These are phyloP conservation scores for Clarireedia paspali DNA, from an alignment of 2,329 filamentous ascomycete genomes.

Conservation along the genomic window DNA sequence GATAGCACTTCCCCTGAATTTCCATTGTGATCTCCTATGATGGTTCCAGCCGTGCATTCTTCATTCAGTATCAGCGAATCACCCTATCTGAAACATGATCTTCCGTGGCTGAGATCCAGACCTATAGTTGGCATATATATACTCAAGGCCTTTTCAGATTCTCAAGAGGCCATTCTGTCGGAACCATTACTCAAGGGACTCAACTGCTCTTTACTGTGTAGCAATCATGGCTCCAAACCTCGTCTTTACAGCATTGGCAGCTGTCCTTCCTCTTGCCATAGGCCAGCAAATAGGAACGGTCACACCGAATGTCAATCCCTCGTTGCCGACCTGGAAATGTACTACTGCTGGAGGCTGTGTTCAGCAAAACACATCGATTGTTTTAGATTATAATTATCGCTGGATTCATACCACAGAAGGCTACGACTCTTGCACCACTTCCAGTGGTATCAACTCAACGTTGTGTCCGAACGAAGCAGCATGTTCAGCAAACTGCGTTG, in stretches of 20 bases:
- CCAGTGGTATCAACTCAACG: conserved; percentile 32
- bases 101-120: too few species aligned
- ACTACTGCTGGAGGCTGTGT: conserved; percentile 33
- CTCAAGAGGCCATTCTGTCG: too few species aligned
- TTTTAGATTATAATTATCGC: conserved; percentile 36
- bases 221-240: neutral
- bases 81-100: too few species aligned
- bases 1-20: too few species aligned
- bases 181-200: too few species aligned
- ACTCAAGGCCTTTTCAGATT: too few species aligned
- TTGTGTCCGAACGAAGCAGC: conserved; percentile 42
- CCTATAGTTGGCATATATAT: too few species aligned
- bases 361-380: conserved; percentile 39
- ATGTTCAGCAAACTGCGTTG: conserved; percentile 47
- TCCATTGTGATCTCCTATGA: too few species aligned
- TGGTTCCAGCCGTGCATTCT: too few species aligned
- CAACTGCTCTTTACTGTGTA: neutral
- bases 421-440: conserved; percentile 28
- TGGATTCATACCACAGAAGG: conserved; percentile 34
- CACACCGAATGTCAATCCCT: conserved; percentile 41
- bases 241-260: neutral
- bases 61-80: too few species aligned
- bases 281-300: conserved; percentile 34
- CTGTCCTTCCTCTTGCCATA: conserved; percentile 13
- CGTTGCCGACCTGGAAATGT: conserved; percentile 29